Conservation (phyloP, 2,329 filamentous ascomycete species). For the Calonectria crousiana region DNA sequence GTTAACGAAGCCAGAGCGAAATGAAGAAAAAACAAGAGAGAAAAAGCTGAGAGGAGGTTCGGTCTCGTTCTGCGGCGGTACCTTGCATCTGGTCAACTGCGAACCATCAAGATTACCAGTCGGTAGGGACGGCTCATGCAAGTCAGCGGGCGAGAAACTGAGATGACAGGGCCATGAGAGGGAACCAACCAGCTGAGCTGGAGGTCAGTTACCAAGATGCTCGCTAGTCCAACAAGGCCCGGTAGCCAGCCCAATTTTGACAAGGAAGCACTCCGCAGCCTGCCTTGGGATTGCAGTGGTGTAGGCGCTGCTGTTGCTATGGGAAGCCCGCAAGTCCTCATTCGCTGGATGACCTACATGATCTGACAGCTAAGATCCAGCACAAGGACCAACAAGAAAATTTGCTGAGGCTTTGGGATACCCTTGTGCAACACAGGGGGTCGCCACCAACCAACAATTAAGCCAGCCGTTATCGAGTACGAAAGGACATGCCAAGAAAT, state of each 20-base stretch:
- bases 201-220: background rate
- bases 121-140: conserved; percentile 28
- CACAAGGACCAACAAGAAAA: conserved; percentile 23
- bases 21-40: conserved; percentile 5
- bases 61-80: conserved; percentile 8
- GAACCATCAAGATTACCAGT: conserved; percentile 15
- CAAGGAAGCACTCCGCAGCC: conserved; percentile 18
- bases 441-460: conserved; percentile 29
- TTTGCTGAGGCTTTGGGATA: conserved; percentile 31
- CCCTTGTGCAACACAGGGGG: conserved; percentile 23
- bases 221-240: conserved; percentile 1
- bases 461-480: conserved; percentile 32
- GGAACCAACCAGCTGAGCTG: conserved; percentile 22
- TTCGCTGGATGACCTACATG: conserved; percentile 35
- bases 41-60: background rate
- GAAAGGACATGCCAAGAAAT: conserved; percentile 41
- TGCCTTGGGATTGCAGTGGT: conserved; percentile 19
- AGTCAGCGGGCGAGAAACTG: conserved; percentile 22
- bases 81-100: conserved; percentile 26
- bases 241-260: conserved; percentile 13
- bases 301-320: conserved; percentile 10
- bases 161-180: conserved; percentile 11
- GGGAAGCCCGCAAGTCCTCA: conserved; percentile 20
- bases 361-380: conserved; percentile 40
- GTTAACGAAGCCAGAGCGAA: background rate